Evolutionary conservation across 176 grass and related monocot species (phyloP).

Genomic region (Bromus sterilis): DNA sequence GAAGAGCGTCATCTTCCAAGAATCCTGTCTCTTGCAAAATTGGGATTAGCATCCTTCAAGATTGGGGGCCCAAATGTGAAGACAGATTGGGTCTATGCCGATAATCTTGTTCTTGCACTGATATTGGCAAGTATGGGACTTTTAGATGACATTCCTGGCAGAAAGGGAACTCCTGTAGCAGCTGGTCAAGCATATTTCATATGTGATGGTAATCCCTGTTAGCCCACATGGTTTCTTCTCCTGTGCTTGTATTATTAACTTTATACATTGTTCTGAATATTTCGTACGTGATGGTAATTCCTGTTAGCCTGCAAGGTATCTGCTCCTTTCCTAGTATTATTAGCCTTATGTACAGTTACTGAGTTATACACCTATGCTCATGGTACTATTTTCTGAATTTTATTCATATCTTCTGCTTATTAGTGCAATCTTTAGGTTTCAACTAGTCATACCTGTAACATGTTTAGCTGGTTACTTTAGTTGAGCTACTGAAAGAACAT

Average conservation of each 20-base stretch:
- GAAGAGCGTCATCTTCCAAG: conserved; percentile 88
- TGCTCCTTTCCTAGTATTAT: background rate
- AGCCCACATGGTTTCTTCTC: background rate
- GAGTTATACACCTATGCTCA: background rate
- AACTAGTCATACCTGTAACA: background rate
- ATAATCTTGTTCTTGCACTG: conserved; percentile 93
- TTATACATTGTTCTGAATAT: conserved; percentile 22
- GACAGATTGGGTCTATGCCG: conserved; percentile 90
- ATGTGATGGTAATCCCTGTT: conserved; percentile 68
- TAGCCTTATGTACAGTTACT: background rate
- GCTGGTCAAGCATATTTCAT: conserved; percentile 94
- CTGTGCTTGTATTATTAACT: background rate
- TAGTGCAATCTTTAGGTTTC: background rate
- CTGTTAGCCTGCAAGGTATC: background rate
- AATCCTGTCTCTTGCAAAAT: conserved; percentile 84
- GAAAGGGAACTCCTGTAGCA: conserved; percentile 61
- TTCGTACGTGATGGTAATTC: conserved; percentile 83
- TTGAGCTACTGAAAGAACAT: background rate
- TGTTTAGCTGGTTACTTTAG: background rate
- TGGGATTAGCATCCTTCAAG: conserved; percentile 69
- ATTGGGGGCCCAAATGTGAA: conserved; percentile 69
- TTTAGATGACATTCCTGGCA: conserved; percentile 65
- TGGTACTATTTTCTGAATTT: background rate
- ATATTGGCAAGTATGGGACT: conserved; percentile 82
- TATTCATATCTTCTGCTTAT: background rate